A percentile compares a stretch with the other conserved stretches of the same genome.
These are phyloP conservation scores for Eucalyptus tenuipes DNA, from an alignment of 345 rosid species.

Conservation along the genomic window DNA sequence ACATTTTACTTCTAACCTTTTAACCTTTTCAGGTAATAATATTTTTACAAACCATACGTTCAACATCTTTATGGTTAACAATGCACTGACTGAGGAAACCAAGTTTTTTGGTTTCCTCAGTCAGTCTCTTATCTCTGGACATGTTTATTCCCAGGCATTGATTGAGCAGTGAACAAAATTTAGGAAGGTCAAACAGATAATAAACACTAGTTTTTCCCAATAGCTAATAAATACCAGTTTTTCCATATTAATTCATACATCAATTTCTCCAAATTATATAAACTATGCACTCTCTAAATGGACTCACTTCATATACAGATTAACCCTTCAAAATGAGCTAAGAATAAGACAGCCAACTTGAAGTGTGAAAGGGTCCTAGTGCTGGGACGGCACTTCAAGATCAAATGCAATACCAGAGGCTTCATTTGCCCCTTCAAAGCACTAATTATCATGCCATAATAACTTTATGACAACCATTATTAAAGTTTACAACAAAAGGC, in stretches of 20 bases:
- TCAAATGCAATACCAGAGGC: not conserved
- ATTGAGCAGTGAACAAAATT: not conserved
- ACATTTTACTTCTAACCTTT: not conserved
- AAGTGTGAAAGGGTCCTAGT: not conserved
- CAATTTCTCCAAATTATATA: not conserved
- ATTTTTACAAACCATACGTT: not conserved
- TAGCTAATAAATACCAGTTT: not conserved
- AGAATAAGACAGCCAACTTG: not conserved
- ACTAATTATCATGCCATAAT: not conserved
- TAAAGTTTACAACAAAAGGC: not conserved
- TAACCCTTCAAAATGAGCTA: not conserved
- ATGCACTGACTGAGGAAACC: not conserved
- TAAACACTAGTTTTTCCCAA: not conserved
- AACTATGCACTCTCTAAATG: not conserved
- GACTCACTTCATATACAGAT: not conserved
- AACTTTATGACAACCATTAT: not conserved
- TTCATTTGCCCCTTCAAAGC: not conserved
- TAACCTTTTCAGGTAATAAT: not conserved
- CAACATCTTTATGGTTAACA: not conserved
- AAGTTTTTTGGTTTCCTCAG: not conserved
- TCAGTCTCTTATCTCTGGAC: not conserved
- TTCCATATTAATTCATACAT: not conserved
- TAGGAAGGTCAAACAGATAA: not conserved
- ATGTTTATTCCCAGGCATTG: not conserved
- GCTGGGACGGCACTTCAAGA: not conserved